These are phyloP conservation scores for Phaeomoniella chlamydospora DNA, from an alignment of 2,329 filamentous ascomycete species.

Conservation along the genomic window DNA sequence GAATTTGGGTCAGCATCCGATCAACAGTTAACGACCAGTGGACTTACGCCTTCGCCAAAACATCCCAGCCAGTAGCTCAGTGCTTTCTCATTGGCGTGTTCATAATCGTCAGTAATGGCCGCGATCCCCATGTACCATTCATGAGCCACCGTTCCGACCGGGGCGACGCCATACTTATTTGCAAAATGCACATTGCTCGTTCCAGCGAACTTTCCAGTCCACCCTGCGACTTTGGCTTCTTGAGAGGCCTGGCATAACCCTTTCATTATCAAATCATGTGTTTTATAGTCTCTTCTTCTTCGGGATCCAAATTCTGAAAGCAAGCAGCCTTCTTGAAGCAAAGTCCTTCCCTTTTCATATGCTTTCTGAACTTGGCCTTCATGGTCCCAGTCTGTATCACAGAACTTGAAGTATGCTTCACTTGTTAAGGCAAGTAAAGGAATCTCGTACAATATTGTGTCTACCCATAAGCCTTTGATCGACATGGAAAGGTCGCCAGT, in stretches of 20 bases:
- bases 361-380: slow-evolving; percentile 76
- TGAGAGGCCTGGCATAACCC: slow-evolving; percentile 69
- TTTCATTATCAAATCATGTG: slow-evolving; percentile 79
- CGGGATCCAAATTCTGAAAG: slow-evolving; percentile 92
- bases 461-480: slow-evolving; percentile 74
- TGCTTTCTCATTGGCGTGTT: slow-evolving; percentile 67
- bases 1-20: slow-evolving; percentile 2
- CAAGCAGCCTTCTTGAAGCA: slow-evolving; percentile 71
- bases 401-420: slow-evolving; percentile 95
- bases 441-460: slow-evolving; percentile 96
- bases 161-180: slow-evolving; percentile 74
- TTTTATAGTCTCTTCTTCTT: slow-evolving; percentile 82
- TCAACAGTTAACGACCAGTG: slow-evolving; percentile 1
- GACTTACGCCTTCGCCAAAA: slow-evolving; percentile 59
- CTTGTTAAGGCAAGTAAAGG: slow-evolving; percentile 82
- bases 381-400: slow-evolving; percentile 85
- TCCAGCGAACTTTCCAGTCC: slow-evolving; percentile 62
- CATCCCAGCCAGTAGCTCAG: slow-evolving; percentile 81
- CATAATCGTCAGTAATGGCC: slow-evolving; percentile 76
- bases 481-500: slow-evolving; percentile 63
- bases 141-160: slow-evolving; percentile 83
- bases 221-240: slow-evolving; percentile 49
- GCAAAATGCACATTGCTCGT: slow-evolving; percentile 96
- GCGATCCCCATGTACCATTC: slow-evolving; percentile 99
- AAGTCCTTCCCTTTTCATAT: slow-evolving; percentile 59